Conservation (phyloP, 345 rosid genomes). For the Physaria fendleri region DNA sequence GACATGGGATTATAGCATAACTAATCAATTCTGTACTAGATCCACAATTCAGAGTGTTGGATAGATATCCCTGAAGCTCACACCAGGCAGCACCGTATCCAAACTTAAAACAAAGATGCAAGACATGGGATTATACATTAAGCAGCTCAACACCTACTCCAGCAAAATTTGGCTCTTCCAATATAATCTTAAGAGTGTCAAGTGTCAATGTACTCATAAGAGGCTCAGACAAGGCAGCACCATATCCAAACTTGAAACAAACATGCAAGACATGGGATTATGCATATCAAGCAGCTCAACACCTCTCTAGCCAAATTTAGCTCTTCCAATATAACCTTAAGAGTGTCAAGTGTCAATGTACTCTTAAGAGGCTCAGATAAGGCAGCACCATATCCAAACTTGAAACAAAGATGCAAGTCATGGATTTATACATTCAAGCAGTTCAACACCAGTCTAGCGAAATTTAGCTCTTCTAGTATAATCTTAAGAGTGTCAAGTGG, state of each 20-base stretch:
- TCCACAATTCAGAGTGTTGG: not conserved
- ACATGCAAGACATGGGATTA: not conserved
- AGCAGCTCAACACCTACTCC: not conserved
- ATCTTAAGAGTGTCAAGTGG: not conserved
- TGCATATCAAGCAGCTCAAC: not conserved
- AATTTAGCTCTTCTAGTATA: not conserved
- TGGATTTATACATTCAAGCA: not conserved
- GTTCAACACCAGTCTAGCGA: not conserved
- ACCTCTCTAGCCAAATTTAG: not conserved
- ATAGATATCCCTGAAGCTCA: not conserved
- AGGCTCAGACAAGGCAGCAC: not conserved
- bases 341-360: not conserved
- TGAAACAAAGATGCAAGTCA: not conserved
- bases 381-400: not conserved
- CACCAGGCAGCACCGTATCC: not conserved
- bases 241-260: not conserved
- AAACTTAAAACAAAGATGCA: not conserved
- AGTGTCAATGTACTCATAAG: not conserved
- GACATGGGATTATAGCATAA: no score
- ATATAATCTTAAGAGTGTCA: not conserved
- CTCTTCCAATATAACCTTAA: no score
- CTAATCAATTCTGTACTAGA: not conserved
- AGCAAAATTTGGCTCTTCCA: no score
- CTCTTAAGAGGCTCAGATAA: not conserved
- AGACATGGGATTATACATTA: no score